Conservation (phyloP, 148 eudicot species). For the Suaeda aralocaspica region DNA sequence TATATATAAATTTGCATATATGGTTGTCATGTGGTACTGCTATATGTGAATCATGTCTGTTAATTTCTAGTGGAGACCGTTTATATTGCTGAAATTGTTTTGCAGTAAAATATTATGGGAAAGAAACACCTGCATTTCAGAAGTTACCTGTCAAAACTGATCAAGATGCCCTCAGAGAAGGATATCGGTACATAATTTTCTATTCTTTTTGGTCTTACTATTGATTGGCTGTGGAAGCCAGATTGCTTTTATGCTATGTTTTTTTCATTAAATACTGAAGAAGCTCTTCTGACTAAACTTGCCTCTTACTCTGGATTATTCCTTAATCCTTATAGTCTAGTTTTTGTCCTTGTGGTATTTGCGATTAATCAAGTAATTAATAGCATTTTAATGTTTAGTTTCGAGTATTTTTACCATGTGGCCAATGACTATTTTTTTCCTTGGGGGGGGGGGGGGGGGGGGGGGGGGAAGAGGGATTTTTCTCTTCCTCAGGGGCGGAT, state of each 20-base stretch:
- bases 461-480: no score
- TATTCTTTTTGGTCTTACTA: not conserved
- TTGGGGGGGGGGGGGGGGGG: no score
- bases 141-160: slow-evolving; percentile 69
- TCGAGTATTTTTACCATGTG: no score
- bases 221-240: not conserved
- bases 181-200: slow-evolving; percentile 53
- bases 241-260: not conserved
- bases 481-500: no score
- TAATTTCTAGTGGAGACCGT: no score
- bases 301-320: not conserved
- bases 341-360: not conserved
- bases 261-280: not conserved
- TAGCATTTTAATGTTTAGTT: no score
- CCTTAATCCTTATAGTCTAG: not conserved
- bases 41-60: no score
- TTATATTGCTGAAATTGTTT: not conserved
- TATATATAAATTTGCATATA: not conserved
- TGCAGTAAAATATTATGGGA: slow-evolving; percentile 69
- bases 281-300: not conserved
- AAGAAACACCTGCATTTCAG: slow-evolving; percentile 29
- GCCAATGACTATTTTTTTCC: no score
- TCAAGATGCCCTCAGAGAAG: slow-evolving; percentile 85
- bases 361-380: no score
- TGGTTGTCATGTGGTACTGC: no score